phyloP scores from a whole-genome alignment of 75 land plant genomes.

The Cupressus sempervirens region DNA sequence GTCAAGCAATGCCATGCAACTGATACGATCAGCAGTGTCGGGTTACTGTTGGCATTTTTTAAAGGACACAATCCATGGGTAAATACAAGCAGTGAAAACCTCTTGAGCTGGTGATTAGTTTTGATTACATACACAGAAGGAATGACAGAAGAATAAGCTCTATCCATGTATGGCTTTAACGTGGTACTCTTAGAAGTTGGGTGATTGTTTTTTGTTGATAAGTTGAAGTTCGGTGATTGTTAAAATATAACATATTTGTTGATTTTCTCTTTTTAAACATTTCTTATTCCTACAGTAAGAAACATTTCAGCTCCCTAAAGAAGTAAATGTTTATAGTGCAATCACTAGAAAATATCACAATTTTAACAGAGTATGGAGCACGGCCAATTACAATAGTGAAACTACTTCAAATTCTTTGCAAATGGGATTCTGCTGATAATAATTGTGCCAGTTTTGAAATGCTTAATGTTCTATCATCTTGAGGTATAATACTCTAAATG shows the following conservation, averaged over 20 bases:
- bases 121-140: no score
- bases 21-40: neutral
- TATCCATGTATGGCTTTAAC: neutral
- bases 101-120: no score
- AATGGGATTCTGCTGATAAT: neutral
- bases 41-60: neutral
- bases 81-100: no score
- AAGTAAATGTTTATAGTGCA: neutral
- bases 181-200: neutral
- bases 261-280: neutral
- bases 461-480: neutral
- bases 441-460: neutral
- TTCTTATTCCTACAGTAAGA: neutral
- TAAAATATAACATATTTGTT: neutral
- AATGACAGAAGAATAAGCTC: neutral
- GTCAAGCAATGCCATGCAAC: neutral
- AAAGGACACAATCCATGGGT: neutral
- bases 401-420: neutral
- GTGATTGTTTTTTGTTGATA: no score
- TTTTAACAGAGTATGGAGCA: neutral
- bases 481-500: neutral
- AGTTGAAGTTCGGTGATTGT: neutral
- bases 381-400: neutral
- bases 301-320: neutral
- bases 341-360: neutral